These are phyloP conservation scores for Saccharomyces hybrid DNA, from an alignment of 1,139 yeast species.

Conservation along the genomic window DNA sequence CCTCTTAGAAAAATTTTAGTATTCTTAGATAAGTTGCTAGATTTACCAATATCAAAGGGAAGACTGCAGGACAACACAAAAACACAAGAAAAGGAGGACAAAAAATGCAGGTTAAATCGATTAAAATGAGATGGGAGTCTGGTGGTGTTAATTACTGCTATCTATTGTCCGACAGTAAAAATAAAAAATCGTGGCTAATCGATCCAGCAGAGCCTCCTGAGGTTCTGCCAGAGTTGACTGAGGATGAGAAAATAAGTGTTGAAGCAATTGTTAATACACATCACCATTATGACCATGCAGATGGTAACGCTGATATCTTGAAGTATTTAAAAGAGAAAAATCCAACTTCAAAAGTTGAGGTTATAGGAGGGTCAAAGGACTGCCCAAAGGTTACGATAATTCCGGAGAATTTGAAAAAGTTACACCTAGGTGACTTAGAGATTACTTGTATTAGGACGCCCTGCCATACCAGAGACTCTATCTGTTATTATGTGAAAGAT, in stretches of 20 bases:
- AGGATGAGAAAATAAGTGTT: slow-evolving; percentile 37
- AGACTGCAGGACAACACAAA: not conserved
- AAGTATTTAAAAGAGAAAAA: slow-evolving; percentile 23
- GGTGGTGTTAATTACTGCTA: slow-evolving; percentile 86
- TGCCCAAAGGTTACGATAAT: slow-evolving; percentile 25
- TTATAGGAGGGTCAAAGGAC: slow-evolving; percentile 66
- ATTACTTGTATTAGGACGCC: slow-evolving; percentile 90
- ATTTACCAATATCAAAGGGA: not conserved
- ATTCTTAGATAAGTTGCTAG: not conserved
- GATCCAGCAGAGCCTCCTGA: slow-evolving; percentile 88
- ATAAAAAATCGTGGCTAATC: slow-evolving; percentile 69
- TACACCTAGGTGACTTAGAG: slow-evolving; percentile 42
- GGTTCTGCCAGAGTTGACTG: slow-evolving; percentile 34
- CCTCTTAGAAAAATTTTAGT: not conserved
- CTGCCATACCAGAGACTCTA: slow-evolving; percentile 94
- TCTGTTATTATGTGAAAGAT: slow-evolving; percentile 75
- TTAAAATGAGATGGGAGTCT: slow-evolving; percentile 92
- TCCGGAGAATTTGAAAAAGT: slow-evolving; percentile 30
- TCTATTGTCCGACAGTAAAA: slow-evolving; percentile 60
- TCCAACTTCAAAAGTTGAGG: slow-evolving; percentile 38
- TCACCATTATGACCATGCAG: slow-evolving; percentile 92
- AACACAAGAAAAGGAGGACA: slow-evolving; percentile 2
- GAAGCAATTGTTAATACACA: slow-evolving; percentile 87
- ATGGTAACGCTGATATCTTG: slow-evolving; percentile 51
- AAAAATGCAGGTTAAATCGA: slow-evolving; percentile 69